Conservation (phyloP, 1,139 yeast species). For the Yamadazyma songkhlaensis region DNA sequence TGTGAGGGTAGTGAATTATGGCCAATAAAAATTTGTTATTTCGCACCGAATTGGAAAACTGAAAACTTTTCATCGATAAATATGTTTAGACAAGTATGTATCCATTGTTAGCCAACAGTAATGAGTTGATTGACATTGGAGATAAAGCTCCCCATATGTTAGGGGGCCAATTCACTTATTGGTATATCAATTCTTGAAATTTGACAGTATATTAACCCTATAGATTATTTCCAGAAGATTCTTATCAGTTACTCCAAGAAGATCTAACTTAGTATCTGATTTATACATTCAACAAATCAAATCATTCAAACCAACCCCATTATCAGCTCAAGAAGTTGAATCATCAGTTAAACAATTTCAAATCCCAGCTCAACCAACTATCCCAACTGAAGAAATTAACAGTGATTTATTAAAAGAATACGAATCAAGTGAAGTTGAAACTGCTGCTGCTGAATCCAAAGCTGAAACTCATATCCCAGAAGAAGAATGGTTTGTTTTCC, state of each 20-base stretch:
- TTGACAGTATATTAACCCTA: slow-evolving; percentile 1
- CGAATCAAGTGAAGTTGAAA: slow-evolving; percentile 70
- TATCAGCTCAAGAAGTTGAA: slow-evolving; percentile 71
- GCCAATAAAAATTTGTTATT: slow-evolving; percentile 8
- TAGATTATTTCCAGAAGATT: slow-evolving; percentile 40
- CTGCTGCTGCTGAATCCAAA: slow-evolving; percentile 36
- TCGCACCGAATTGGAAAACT: slow-evolving; percentile 9
- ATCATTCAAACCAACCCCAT: slow-evolving; percentile 81
- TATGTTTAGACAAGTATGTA: slow-evolving; percentile 19
- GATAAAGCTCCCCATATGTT: too few species aligned
- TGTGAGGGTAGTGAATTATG: neutral
- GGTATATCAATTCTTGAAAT: too few species aligned
- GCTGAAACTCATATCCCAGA: slow-evolving; percentile 48
- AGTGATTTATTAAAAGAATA: slow-evolving; percentile 74
- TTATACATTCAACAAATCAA: slow-evolving; percentile 84
- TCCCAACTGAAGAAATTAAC: slow-evolving; percentile 72
- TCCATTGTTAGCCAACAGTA: too few species aligned
- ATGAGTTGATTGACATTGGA: too few species aligned
- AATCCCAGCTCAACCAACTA: slow-evolving; percentile 69
- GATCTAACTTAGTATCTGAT: slow-evolving; percentile 72
- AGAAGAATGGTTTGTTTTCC: slow-evolving; percentile 85
- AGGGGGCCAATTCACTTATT: too few species aligned
- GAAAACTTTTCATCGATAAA: slow-evolving; percentile 9
- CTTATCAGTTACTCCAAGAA: slow-evolving; percentile 44
- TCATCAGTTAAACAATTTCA: slow-evolving; percentile 80